These are phyloP conservation scores for Picochlorum sp. DNA, from an alignment of 139 green algal genomes.

Conservation along the genomic window DNA sequence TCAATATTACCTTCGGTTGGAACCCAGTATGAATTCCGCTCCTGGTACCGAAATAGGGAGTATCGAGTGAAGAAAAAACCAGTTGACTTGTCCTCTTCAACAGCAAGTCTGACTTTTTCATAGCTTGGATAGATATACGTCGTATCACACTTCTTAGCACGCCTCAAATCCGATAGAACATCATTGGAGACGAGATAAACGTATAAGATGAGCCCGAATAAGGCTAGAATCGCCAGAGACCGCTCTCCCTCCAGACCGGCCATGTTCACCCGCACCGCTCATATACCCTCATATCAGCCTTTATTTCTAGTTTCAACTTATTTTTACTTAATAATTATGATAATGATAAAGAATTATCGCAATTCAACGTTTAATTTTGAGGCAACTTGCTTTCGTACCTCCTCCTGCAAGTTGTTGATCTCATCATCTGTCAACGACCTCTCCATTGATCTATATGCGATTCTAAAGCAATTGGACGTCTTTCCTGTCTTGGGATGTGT, in stretches of 20 bases:
- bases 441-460: slow-evolving; percentile 90
- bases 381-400: slow-evolving; percentile 45
- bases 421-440: slow-evolving; percentile 93
- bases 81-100: background rate
- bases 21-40: slow-evolving; percentile 3
- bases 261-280: too few relatives aligned
- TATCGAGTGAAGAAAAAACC: slow-evolving; percentile 1
- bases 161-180: background rate
- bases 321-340: background rate
- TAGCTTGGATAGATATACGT: slow-evolving; percentile 30
- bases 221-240: too few relatives aligned
- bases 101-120: slow-evolving; percentile 1
- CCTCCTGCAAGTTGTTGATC: slow-evolving; percentile 88
- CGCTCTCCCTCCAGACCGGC: too few relatives aligned
- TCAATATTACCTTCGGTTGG: background rate
- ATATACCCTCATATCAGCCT: background rate
- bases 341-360: slow-evolving; percentile 19
- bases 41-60: slow-evolving; percentile 13
- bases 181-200: background rate
- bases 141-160: slow-evolving; percentile 20
- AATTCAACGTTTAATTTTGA: slow-evolving; percentile 64
- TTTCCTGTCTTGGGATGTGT: slow-evolving; percentile 83
- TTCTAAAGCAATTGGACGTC: slow-evolving; percentile 93
- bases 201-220: background rate
- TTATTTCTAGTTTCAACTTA: background rate